Percentiles rank a stretch among this genome's conserved stretches.
phyloP scores from a whole-genome alignment of 2,329 filamentous ascomycete genomes.

The Laburnicola sp. region DNA sequence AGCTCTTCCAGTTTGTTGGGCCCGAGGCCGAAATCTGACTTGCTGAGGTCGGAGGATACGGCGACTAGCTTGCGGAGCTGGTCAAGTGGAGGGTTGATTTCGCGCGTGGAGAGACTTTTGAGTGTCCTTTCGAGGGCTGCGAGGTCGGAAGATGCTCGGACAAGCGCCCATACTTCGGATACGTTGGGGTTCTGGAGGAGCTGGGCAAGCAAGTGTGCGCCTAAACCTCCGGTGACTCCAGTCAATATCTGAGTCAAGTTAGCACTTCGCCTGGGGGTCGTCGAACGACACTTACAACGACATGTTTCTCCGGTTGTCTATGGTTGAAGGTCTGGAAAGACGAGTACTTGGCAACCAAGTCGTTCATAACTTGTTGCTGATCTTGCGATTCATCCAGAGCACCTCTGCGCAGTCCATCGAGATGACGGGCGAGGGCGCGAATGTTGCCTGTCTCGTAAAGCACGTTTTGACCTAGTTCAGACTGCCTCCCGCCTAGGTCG shows the following conservation, averaged over 20 bases:
- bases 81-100: constrained; percentile 38
- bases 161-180: constrained; percentile 55
- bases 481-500: constrained; percentile 49
- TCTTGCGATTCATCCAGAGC: constrained; percentile 37
- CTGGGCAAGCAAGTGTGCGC: constrained; percentile 58
- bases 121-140: constrained; percentile 42
- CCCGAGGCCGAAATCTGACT: constrained; percentile 48
- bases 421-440: constrained; percentile 49
- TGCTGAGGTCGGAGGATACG: constrained; percentile 48
- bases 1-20: constrained; percentile 19
- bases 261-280: constrained; percentile 1
- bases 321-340: constrained; percentile 31
- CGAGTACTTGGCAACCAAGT: constrained; percentile 52
- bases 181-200: constrained; percentile 35
- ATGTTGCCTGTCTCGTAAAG: constrained; percentile 62
- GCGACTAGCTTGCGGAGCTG: constrained; percentile 37
- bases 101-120: constrained; percentile 41
- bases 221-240: constrained; percentile 67
- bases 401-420: constrained; percentile 50
- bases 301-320: constrained; percentile 7
- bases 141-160: constrained; percentile 50
- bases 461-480: constrained; percentile 57
- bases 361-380: constrained; percentile 50
- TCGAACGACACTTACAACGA: constrained; percentile 13
- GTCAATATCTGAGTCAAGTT: constrained; percentile 54